Evolutionary conservation across 2,329 filamentous ascomycete genomes (phyloP).

Genomic region (Annulohypoxylon truncatum): DNA sequence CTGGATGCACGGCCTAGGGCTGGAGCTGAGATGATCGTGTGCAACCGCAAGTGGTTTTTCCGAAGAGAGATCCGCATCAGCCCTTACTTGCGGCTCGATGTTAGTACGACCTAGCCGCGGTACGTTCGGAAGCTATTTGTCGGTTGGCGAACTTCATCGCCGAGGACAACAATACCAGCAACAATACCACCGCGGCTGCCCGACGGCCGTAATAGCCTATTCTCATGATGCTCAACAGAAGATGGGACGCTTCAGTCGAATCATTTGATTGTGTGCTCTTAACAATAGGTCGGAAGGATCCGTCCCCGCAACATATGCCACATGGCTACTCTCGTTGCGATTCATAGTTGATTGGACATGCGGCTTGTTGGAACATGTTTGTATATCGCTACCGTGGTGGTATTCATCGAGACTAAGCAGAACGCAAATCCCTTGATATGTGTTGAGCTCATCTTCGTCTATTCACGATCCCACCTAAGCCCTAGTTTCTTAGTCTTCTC

Average conservation of each 20-base stretch:
- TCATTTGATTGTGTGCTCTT: constrained; percentile 12
- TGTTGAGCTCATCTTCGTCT: constrained; percentile 6
- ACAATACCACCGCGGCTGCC: constrained; percentile 10
- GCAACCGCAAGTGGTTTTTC: constrained; percentile 23
- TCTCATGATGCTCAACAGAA: constrained; percentile 11
- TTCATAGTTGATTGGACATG: constrained; percentile 2
- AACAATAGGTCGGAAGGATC: constrained; percentile 6
- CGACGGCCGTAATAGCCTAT: constrained; percentile 34
- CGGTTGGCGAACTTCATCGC: constrained; percentile 10
- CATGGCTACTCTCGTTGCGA: constrained; percentile 17
- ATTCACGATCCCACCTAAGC: constrained; percentile 6
- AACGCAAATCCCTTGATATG: neutral
- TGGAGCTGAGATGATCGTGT: constrained; percentile 30
- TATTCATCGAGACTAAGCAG: neutral
- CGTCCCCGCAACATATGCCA: constrained; percentile 16
- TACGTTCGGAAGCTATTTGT: neutral
- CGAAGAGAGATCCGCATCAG: constrained; percentile 19
- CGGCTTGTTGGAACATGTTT: neutral
- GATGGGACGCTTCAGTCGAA: neutral
- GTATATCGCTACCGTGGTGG: neutral
- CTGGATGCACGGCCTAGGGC: constrained; percentile 5
- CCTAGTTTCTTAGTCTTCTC: neutral
- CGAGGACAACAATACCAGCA: constrained; percentile 3
- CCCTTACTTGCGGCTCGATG: constrained; percentile 33
- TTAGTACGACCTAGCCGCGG: neutral